Evolutionary conservation across 1,284 basidiomycete species (phyloP), one percentile per base, ranked within the genome.

Genomic region (Ceraceosorus bombacis): DNA sequence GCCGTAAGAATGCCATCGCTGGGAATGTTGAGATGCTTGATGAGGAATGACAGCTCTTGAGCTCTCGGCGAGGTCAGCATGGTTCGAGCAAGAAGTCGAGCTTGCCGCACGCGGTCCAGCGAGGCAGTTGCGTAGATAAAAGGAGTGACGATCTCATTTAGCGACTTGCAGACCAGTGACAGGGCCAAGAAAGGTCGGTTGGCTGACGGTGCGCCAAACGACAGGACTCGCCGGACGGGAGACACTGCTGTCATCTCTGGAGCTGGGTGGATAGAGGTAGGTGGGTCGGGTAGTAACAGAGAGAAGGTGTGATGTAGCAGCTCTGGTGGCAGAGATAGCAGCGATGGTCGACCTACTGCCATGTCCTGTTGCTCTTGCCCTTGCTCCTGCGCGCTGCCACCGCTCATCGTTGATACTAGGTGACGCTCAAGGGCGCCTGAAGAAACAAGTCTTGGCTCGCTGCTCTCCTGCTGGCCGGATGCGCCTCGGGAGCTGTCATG

Each of bases 61-160:
- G 15, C 43, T 41, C 13, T n/a, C 10, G n/a, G 15, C 15, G 53
- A 38, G 38, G 15, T 12, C 6, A 41, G 17, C n/a, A 54, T n/a
- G 13, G 53, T 36, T 12, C 38, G 36, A 9, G 53, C 53, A 13
- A 54, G 53, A 10, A 54, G 53, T 13, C 53, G 53, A 15, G 38
- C 53, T 27, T 54, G 53, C 53, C 40, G 36, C 6, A n/a, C 43
- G 17, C 38, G n/a, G 13, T 40, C n/a, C 6, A 54, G 53, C 10
- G 41, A 17, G n/a, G 41, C 13, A 10, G 53, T 41, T 15, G 17
- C 17, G 53, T 54, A 54, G 37, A 54, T 12, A 4, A 41, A 15
- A 6, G 53, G 53, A 5, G 43, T 15, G 5, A 41, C 53, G 43
- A 38, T 13, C 12, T n/a, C 37, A 37, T 39, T 36, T 6, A 13